Evolutionary conservation across 2,329 filamentous ascomycete species (phyloP).

Genomic region (Bipolaris oryzae): DNA sequence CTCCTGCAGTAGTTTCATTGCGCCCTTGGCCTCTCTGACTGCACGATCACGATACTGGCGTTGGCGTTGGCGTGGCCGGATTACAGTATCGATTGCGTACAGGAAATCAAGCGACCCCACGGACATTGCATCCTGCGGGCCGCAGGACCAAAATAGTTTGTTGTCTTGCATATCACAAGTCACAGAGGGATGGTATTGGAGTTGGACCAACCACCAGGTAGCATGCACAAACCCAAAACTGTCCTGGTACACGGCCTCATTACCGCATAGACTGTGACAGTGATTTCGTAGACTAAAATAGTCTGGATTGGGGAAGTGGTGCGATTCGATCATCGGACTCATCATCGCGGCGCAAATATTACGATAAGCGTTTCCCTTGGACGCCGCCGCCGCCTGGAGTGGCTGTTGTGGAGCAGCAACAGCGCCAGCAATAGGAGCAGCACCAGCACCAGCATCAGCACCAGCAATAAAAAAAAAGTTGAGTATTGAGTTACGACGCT

Average conservation of each 20-base stretch:
- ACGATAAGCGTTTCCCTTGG: not conserved
- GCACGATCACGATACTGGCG: not conserved
- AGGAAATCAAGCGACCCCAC: constrained; percentile 20
- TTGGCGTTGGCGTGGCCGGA: constrained; percentile 10
- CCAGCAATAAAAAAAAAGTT: no score
- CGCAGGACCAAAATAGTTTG: constrained; percentile 23
- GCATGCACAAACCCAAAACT: constrained; percentile 1
- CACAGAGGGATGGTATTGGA: not conserved
- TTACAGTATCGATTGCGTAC: constrained; percentile 33
- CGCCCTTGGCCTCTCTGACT: not conserved
- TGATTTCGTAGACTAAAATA: constrained; percentile 25
- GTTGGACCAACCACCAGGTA: constrained; percentile 2
- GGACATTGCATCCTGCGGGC: constrained; percentile 6
- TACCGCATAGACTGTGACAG: constrained; percentile 5
- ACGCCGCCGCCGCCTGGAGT: constrained; percentile 5
- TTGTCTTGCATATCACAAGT: constrained; percentile 16
- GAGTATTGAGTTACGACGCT: not conserved
- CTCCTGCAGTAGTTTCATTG: constrained; percentile 12
- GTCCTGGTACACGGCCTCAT: constrained; percentile 5
- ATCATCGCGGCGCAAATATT: constrained; percentile 24
- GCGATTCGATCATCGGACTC: constrained; percentile 8
- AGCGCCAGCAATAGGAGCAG: no score
- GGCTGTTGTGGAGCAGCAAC: not conserved
- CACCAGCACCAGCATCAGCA: no score
- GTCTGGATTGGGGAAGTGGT: constrained; percentile 10